These are phyloP conservation scores for Sapria himalayana DNA, from an alignment of 345 rosid species.

Conservation along the genomic window DNA sequence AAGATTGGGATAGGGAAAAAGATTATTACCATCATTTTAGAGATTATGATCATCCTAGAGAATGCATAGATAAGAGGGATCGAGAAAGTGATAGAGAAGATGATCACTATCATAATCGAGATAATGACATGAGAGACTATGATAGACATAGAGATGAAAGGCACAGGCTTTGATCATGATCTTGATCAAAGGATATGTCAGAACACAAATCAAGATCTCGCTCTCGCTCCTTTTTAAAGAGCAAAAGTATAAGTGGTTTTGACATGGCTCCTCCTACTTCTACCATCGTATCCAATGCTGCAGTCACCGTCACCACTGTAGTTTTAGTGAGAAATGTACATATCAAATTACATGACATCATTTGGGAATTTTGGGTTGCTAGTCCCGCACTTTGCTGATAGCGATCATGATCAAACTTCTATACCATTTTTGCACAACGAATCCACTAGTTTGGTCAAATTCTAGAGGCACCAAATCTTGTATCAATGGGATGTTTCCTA, in stretches of 20 bases:
- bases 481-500: conserved; percentile 75
- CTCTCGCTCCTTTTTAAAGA: conserved; percentile 70
- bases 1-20: conserved; percentile 25
- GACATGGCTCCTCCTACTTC: conserved; percentile 89
- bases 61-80: conserved; percentile 57
- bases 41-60: conserved; percentile 46
- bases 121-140: conserved; percentile 46
- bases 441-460: conserved; percentile 70
- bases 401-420: conserved; percentile 76
- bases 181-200: conserved; percentile 46
- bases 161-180: conserved; percentile 32
- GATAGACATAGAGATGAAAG: conserved; percentile 62
- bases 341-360: conserved; percentile 50
- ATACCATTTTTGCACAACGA: conserved; percentile 90
- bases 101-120: conserved; percentile 41
- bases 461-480: conserved; percentile 39
- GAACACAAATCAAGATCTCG: conserved; percentile 67
- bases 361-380: conserved; percentile 82
- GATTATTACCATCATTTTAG: conserved; percentile 40
- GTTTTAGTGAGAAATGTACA: conserved; percentile 76
- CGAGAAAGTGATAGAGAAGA: conserved; percentile 60
- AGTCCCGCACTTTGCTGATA: conserved; percentile 80
- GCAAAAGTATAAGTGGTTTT: conserved; percentile 66
- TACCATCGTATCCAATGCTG: conserved; percentile 46
- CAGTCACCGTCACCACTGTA: conserved; percentile 24